phyloP scores from a whole-genome alignment of 1,284 basidiomycete genomes.

The Apiotrichum veenhuisii region DNA sequence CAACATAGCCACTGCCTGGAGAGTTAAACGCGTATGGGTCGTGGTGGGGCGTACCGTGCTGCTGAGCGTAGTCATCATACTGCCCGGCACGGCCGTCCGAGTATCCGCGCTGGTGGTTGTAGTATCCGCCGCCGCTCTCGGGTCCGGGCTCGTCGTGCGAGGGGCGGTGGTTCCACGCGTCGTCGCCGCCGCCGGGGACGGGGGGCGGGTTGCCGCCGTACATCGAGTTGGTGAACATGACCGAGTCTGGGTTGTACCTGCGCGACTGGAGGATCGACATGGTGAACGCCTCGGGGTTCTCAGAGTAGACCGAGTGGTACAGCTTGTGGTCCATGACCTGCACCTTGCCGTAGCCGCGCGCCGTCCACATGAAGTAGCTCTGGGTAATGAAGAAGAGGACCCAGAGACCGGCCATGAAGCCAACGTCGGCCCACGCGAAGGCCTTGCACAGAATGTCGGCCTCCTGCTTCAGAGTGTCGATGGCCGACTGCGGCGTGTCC shows the following conservation, averaged over 20 bases:
- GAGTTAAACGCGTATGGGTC: constrained; percentile 16
- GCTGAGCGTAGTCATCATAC: not conserved
- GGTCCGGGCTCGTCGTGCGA: constrained; percentile 52
- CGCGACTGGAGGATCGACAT: constrained; percentile 57
- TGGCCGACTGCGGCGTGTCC: constrained; percentile 37
- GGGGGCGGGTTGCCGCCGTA: constrained; percentile 23
- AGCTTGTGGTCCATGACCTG: constrained; percentile 75
- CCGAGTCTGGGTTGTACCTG: constrained; percentile 59
- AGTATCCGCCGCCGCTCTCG: constrained; percentile 17
- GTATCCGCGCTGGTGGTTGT: constrained; percentile 14
- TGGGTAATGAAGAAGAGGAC: constrained; percentile 69
- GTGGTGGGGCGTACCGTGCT: not conserved
- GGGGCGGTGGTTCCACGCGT: constrained; percentile 68
- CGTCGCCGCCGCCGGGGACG: constrained; percentile 33
- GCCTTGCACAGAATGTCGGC: constrained; percentile 72
- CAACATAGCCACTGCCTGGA: constrained; percentile 14
- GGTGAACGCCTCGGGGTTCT: constrained; percentile 56
- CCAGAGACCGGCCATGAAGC: constrained; percentile 83
- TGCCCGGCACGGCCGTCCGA: constrained; percentile 1
- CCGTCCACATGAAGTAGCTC: constrained; percentile 56
- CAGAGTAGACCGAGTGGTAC: constrained; percentile 66
- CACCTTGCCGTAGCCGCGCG: constrained; percentile 66
- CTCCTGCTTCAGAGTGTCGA: constrained; percentile 48
- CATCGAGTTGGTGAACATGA: constrained; percentile 20
- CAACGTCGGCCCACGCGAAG: constrained; percentile 86